A percentile compares a stretch with the other conserved stretches of the same genome.
phyloP scores from a whole-genome alignment of 345 rosid species.

The Crucihimalaya himalaica region DNA sequence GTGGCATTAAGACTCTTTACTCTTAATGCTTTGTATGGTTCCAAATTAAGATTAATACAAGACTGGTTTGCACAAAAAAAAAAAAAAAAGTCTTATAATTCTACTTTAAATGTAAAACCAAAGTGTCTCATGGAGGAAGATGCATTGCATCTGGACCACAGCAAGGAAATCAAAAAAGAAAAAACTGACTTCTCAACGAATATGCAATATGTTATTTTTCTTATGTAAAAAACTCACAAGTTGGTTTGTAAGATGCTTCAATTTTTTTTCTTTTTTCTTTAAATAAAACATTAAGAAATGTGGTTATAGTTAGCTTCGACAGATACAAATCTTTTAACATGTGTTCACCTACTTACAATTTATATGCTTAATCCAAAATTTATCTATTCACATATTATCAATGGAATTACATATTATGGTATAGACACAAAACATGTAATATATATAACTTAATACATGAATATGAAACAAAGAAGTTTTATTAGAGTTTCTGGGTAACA shows the following conservation, averaged over 20 bases:
- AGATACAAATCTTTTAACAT: background rate
- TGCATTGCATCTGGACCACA: constrained; percentile 8
- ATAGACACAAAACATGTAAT: background rate
- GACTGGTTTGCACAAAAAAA: too few relatives aligned
- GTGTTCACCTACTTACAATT: background rate
- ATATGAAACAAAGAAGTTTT: constrained; percentile 31
- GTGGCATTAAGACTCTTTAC: too few relatives aligned
- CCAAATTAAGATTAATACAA: too few relatives aligned
- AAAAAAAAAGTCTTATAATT: constrained; percentile 3
- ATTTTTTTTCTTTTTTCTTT: constrained; percentile 4
- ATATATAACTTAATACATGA: background rate
- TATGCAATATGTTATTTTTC: background rate
- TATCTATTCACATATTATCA: background rate
- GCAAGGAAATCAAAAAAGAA: background rate
- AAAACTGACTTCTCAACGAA: background rate
- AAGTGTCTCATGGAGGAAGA: constrained; percentile 10
- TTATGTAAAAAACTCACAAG: background rate
- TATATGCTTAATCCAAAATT: background rate
- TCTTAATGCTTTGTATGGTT: too few relatives aligned
- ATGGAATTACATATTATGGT: background rate
- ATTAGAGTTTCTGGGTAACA: constrained; percentile 31
- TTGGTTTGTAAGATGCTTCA: constrained; percentile 15
- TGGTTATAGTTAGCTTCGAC: constrained; percentile 15
- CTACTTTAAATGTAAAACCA: constrained; percentile 8
- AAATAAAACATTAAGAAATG: constrained; percentile 5